phyloP scores from a whole-genome alignment of 805 yeast genomes.

The Ogataea methylovora region DNA sequence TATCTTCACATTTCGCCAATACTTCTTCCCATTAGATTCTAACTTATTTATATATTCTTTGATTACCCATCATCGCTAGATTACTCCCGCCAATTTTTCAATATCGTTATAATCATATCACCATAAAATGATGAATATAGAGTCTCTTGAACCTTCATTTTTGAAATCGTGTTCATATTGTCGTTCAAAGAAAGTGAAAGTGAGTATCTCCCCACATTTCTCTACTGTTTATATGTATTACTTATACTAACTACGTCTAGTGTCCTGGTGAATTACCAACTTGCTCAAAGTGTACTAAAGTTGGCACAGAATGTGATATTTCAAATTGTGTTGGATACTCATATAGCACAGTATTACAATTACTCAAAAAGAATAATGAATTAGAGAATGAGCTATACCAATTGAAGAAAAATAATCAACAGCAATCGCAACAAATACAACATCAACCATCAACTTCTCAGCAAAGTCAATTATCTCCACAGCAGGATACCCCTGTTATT shows the following conservation, averaged over 20 bases:
- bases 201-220: slow-evolving; percentile 4
- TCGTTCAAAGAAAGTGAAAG: slow-evolving; percentile 16
- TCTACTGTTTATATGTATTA: not conserved
- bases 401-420: not conserved
- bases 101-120: no score
- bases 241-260: slow-evolving; percentile 3
- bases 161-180: slow-evolving; percentile 15
- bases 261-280: slow-evolving; percentile 16
- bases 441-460: no score
- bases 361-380: slow-evolving; percentile 8
- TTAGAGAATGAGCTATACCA: slow-evolving; percentile 8
- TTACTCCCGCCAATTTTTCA: no score
- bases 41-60: no score
- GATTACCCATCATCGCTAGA: no score
- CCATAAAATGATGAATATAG: slow-evolving; percentile 12
- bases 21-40: no score
- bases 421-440: not conserved
- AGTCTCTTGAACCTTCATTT: slow-evolving; percentile 7
- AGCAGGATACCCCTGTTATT: slow-evolving; percentile 1
- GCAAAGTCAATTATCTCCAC: slow-evolving; percentile 1
- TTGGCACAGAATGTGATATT: slow-evolving; percentile 12
- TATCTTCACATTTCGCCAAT: no score
- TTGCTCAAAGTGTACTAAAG: slow-evolving; percentile 13
- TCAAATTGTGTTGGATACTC: slow-evolving; percentile 14
- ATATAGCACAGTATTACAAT: slow-evolving; percentile 12